These are phyloP conservation scores for Pseudozyma tsukubaensis DNA, from an alignment of 1,284 basidiomycete species.

Conservation along the genomic window DNA sequence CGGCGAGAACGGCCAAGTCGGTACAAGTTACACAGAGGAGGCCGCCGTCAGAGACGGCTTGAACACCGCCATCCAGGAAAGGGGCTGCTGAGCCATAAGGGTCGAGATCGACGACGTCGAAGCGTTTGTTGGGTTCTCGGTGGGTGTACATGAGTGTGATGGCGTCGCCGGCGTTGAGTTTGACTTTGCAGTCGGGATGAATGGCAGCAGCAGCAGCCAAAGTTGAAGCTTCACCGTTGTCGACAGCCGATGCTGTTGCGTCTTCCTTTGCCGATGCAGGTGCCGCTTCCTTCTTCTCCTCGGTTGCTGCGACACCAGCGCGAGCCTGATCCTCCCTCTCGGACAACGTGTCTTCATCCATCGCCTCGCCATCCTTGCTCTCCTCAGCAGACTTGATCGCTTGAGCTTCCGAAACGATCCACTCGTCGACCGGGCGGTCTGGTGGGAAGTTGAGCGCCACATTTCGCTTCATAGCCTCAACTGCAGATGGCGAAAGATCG, in stretches of 20 bases:
- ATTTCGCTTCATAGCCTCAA: constrained; percentile 87
- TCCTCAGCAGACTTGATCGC: not conserved
- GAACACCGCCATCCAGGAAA: constrained; percentile 97
- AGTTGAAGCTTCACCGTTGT: not conserved
- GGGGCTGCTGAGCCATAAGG: constrained; percentile 97
- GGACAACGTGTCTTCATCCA: constrained; percentile 41
- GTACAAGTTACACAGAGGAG: constrained; percentile 96
- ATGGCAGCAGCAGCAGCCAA: constrained; percentile 36
- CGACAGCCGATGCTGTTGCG: not conserved
- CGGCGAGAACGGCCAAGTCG: constrained; percentile 91
- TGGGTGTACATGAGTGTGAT: constrained; percentile 88
- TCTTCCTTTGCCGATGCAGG: not conserved
- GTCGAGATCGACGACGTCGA: constrained; percentile 95
- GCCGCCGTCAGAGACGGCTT: constrained; percentile 82
- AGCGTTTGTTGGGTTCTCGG: constrained; percentile 78
- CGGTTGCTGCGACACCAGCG: constrained; percentile 6
- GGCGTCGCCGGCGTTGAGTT: constrained; percentile 64
- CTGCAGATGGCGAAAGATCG: constrained; percentile 86
- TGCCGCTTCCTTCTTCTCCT: not conserved
- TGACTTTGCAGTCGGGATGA: constrained; percentile 65
- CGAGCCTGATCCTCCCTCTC: constrained; percentile 31
- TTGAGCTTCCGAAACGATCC: constrained; percentile 32
- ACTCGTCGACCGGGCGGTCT: constrained; percentile 65
- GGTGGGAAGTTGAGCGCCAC: constrained; percentile 87
- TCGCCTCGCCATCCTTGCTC: constrained; percentile 1